Evolutionary conservation across 2,329 filamentous ascomycete species (phyloP), one percentile per base, ranked within the genome.

Genomic region (Aspergillus jensenii): DNA sequence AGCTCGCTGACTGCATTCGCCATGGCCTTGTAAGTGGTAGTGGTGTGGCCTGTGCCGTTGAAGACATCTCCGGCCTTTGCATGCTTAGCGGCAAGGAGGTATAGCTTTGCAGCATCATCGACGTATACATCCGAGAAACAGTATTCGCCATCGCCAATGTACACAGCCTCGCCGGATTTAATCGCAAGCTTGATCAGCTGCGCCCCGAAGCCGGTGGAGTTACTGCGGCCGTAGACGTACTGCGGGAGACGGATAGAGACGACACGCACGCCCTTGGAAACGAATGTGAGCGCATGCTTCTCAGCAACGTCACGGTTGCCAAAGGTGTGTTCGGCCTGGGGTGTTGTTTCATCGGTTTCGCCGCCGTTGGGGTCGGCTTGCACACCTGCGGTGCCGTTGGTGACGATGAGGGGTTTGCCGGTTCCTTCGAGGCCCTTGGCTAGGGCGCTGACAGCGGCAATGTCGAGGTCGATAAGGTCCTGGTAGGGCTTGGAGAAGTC

Each of bases 181-280:
- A 61, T 47, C 2, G 75, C 75, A 6, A 67, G 45, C 11, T 59
- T 54, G 51, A 65, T 57, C 3, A 59, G 50, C 11, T 56, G 40
- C 19, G 50, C 69, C 70, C 2, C 61, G 59, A 45, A 72, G 66
- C 12, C 69, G 72, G 6, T 67, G 55, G 5, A 11, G n/a, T 56
- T 59, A 1, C 40, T 55, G 1, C 59, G 62, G 3, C 73, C 78
- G 53, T 80, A 77, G 1, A 71, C 71, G 6, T 70, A 73, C 3
- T 76, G 75, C 1, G 78, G 60, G 1, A 80, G 70, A 0, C 78
- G 73, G 11, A 80, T 60, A 2, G 74, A 67, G n/a, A 61, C 62
- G 0, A 68, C 66, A 0, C 72, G 69, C 2, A 80, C 65, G 0
- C 71, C 71, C 41, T 67, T 60, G 33, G 68, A 50, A 3, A 62